Evolutionary conservation across 768 basidiomycete species (phyloP).

Genomic region (Hemileccinum rubropunctum): DNA sequence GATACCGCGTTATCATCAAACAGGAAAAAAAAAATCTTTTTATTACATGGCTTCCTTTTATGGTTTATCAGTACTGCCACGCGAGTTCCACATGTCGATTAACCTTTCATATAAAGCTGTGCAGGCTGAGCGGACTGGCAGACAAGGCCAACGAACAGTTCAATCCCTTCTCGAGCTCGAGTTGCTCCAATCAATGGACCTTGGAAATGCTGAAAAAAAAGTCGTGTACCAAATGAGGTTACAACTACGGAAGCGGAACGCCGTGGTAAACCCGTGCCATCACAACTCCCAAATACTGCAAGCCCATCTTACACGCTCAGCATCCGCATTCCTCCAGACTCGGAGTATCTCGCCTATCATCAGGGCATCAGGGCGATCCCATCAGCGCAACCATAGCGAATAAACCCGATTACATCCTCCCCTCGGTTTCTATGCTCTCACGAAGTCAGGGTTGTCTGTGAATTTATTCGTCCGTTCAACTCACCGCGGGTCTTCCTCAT

Average conservation of each 20-base stretch:
- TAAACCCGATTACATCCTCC: constrained; percentile 53
- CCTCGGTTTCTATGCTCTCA: constrained; percentile 35
- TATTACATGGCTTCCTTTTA: constrained; percentile 15
- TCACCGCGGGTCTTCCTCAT: constrained; percentile 46
- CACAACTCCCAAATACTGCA: constrained; percentile 28
- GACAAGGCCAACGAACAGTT: too few species aligned
- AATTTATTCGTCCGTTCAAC: constrained; percentile 23
- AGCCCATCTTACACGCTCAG: constrained; percentile 16
- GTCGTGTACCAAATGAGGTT: constrained; percentile 15
- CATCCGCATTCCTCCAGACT: constrained; percentile 6
- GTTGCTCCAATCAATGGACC: not conserved
- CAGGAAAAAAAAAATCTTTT: constrained; percentile 23
- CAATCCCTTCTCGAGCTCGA: not conserved
- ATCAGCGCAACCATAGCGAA: constrained; percentile 54
- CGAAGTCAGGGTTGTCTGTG: constrained; percentile 19
- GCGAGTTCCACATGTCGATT: constrained; percentile 14
- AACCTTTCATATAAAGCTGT: constrained; percentile 17
- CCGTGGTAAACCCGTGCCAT: constrained; percentile 22
- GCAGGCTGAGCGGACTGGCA: not conserved
- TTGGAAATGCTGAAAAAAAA: not conserved
- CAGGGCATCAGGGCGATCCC: constrained; percentile 53
- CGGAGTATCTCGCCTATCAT: constrained; percentile 11
- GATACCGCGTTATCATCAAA: not conserved
- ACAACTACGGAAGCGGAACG: constrained; percentile 19
- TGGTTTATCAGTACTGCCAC: constrained; percentile 15